These are phyloP conservation scores for Yamadazyma scolyti DNA, from an alignment of 805 yeast species.

Conservation along the genomic window DNA sequence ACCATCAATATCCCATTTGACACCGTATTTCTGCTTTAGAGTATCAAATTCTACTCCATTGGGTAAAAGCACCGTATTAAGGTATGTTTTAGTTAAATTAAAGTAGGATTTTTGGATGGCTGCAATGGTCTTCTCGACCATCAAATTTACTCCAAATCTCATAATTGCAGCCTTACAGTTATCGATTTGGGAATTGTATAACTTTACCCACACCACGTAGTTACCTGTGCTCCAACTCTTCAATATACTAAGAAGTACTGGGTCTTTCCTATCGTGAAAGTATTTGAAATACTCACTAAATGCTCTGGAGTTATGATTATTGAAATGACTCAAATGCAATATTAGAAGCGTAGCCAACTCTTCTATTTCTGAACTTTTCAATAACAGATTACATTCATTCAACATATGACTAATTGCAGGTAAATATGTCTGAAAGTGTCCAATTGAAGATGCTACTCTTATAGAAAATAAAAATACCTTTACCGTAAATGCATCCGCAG, in stretches of 20 bases:
- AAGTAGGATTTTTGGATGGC: slow-evolving; percentile 32
- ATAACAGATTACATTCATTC: slow-evolving; percentile 7
- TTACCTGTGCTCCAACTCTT: slow-evolving; percentile 27
- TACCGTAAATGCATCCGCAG: slow-evolving; percentile 36
- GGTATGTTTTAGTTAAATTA: slow-evolving; percentile 21
- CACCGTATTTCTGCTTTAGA: slow-evolving; percentile 17
- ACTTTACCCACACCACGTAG: slow-evolving; percentile 24
- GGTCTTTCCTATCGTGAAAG: slow-evolving; percentile 14
- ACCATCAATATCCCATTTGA: slow-evolving; percentile 29
- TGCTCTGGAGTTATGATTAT: slow-evolving; percentile 27
- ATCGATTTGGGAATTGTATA: slow-evolving; percentile 30
- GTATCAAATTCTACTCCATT: slow-evolving; percentile 15
- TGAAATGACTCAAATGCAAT: slow-evolving; percentile 45
- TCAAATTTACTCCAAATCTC: slow-evolving; percentile 37
- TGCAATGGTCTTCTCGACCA: slow-evolving; percentile 27
- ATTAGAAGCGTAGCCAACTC: slow-evolving; percentile 41
- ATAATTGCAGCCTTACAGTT: slow-evolving; percentile 31
- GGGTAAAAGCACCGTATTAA: slow-evolving; percentile 24
- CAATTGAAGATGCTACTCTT: slow-evolving; percentile 40
- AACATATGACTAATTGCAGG: slow-evolving; percentile 49
- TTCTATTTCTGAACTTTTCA: slow-evolving; percentile 34
- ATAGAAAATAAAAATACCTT: slow-evolving; percentile 49
- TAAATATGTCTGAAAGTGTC: slow-evolving; percentile 51
- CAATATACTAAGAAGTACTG: slow-evolving; percentile 13
- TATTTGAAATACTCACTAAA: slow-evolving; percentile 25